A percentile compares a stretch with the other conserved stretches of the same genome.
Evolutionary conservation across 2,329 filamentous ascomycete species (phyloP).

Genomic region (Neopestalotiopsis rosae): DNA sequence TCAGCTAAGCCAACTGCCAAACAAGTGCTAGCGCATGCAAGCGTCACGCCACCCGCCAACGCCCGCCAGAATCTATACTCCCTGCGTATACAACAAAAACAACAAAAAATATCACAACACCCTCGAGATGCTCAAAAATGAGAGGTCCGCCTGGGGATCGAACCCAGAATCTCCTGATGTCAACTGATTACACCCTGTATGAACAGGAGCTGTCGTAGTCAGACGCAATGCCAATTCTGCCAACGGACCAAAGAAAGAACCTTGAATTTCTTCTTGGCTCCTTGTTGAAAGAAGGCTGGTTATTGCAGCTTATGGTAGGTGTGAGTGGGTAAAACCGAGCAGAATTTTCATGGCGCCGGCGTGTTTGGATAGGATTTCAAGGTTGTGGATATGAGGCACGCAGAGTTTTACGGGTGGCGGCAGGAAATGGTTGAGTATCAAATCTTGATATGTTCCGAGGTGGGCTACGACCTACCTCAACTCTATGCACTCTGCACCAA

Average conservation of each 20-base stretch:
- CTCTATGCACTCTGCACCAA: too few relatives aligned
- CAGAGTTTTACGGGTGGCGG: too few relatives aligned
- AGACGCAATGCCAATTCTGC: slow-evolving; percentile 3
- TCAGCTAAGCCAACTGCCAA: too few relatives aligned
- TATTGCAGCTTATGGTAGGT: background rate
- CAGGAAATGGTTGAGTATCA: too few relatives aligned
- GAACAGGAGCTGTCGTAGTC: background rate
- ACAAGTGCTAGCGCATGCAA: too few relatives aligned
- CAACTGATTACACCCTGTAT: background rate
- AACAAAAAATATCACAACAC: background rate
- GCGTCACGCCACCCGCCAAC: too few relatives aligned
- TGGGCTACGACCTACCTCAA: too few relatives aligned
- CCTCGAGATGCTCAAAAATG: background rate
- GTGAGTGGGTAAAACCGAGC: background rate
- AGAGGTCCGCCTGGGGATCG: background rate
- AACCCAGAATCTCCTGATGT: slow-evolving; percentile 1
- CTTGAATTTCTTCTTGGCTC: too few relatives aligned
- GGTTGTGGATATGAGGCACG: background rate
- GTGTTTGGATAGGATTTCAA: background rate
- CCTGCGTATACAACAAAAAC: background rate
- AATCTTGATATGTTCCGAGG: too few relatives aligned
- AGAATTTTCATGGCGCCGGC: background rate
- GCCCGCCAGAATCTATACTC: too few relatives aligned
- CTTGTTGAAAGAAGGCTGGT: background rate
- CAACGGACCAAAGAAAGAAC: background rate